A percentile compares a stretch with the other conserved stretches of the same genome.
phyloP scores from a whole-genome alignment of 352 stramenopile species.

The Pythium phragmitis region DNA sequence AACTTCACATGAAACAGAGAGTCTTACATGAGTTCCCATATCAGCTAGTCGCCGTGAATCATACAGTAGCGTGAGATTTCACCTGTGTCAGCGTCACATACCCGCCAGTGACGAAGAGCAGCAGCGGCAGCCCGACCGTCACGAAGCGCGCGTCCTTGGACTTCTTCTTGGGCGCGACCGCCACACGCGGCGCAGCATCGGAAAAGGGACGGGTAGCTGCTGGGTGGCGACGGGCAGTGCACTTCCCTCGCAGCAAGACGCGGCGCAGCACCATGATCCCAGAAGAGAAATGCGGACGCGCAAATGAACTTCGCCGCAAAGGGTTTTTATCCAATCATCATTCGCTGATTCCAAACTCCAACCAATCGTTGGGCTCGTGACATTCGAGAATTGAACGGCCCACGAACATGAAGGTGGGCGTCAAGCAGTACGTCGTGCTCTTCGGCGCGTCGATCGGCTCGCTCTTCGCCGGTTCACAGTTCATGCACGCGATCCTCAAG shows the following conservation, averaged over 20 bases:
- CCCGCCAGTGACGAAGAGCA: slow-evolving; percentile 83
- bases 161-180: slow-evolving; percentile 42
- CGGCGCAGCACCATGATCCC: slow-evolving; percentile 8
- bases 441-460: slow-evolving; percentile 72
- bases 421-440: slow-evolving; percentile 75
- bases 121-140: slow-evolving; percentile 67
- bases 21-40: too few species aligned
- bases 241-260: not conserved
- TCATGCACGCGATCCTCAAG: slow-evolving; percentile 83
- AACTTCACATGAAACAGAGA: slow-evolving; percentile 42
- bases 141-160: slow-evolving; percentile 58
- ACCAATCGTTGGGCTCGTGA: not conserved
- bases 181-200: slow-evolving; percentile 8
- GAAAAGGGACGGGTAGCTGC: slow-evolving; percentile 6
- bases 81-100: slow-evolving; percentile 79
- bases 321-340: slow-evolving; percentile 25
- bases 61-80: not conserved
- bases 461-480: slow-evolving; percentile 79
- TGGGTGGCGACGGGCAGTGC: not conserved
- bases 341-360: not conserved
- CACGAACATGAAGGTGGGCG: slow-evolving; percentile 51
- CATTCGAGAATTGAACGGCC: slow-evolving; percentile 12
- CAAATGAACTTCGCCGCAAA: not conserved
- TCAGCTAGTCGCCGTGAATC: not conserved
- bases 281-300: not conserved